phyloP scores from a whole-genome alignment of 306 rosid species.

The Pterocarpus santalinus region DNA sequence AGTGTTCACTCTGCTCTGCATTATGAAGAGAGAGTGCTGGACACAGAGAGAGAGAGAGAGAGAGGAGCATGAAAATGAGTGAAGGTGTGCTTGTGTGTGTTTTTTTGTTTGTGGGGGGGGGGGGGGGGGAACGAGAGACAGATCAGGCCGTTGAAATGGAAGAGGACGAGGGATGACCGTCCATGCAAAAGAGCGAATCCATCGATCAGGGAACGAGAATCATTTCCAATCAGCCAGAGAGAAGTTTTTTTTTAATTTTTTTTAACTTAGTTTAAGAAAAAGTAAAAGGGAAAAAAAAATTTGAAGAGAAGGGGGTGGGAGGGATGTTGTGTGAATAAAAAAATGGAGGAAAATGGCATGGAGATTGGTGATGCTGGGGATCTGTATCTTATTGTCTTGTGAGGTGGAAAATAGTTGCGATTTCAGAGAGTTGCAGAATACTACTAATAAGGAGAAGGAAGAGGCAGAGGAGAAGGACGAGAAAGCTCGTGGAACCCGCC shows the following conservation, averaged over 20 bases:
- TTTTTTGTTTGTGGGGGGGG: no score
- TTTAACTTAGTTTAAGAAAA: background rate
- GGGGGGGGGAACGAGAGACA: slow-evolving; percentile 13
- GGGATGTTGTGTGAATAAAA: slow-evolving; percentile 28
- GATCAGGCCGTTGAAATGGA: slow-evolving; percentile 71
- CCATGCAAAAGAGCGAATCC: no score
- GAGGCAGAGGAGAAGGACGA: background rate
- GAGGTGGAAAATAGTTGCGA: background rate
- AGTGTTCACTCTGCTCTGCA: background rate
- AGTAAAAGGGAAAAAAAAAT: background rate
- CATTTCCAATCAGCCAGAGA: slow-evolving; percentile 44
- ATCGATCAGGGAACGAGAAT: slow-evolving; percentile 33
- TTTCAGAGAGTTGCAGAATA: slow-evolving; percentile 25
- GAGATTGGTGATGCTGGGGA: slow-evolving; percentile 75
- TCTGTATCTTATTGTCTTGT: slow-evolving; percentile 39
- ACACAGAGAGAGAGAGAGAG: background rate
- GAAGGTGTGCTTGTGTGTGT: background rate
- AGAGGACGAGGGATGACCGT: background rate
- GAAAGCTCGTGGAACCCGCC: slow-evolving; percentile 69
- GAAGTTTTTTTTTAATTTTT: background rate
- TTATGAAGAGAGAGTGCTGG: background rate
- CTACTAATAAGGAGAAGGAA: background rate
- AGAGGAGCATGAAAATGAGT: slow-evolving; percentile 53
- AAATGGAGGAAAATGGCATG: slow-evolving; percentile 39
- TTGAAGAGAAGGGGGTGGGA: background rate